Evolutionary conservation across 1,139 yeast species (phyloP).

Genomic region (Kodamaea suecica): DNA sequence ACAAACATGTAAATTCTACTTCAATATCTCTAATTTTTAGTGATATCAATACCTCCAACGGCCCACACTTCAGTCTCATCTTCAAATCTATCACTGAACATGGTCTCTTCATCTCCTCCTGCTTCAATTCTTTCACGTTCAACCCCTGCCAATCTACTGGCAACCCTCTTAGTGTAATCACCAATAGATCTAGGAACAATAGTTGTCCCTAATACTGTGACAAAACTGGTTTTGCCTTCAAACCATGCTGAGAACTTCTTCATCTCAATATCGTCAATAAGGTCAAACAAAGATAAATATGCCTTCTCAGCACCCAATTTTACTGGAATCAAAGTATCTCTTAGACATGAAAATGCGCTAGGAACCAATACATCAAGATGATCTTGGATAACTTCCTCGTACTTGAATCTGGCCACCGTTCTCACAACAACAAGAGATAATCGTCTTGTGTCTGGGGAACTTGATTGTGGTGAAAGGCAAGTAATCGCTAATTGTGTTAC

Average conservation of each 20-base stretch:
- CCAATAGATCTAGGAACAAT: slow-evolving; percentile 72
- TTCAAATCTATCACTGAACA: slow-evolving; percentile 81
- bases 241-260: slow-evolving; percentile 62
- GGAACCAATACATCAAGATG: slow-evolving; percentile 62
- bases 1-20: too few relatives aligned
- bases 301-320: slow-evolving; percentile 95
- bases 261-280: slow-evolving; percentile 70
- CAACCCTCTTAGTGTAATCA: slow-evolving; percentile 89
- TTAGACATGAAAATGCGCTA: slow-evolving; percentile 73
- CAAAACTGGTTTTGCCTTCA: slow-evolving; percentile 22
- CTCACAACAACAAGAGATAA: slow-evolving; percentile 72
- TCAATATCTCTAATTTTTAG: background rate
- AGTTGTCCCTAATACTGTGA: slow-evolving; percentile 45
- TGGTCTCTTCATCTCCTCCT: slow-evolving; percentile 87
- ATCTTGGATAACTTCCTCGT: slow-evolving; percentile 46
- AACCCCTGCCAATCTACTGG: slow-evolving; percentile 72
- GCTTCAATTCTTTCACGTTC: slow-evolving; percentile 85
- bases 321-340: slow-evolving; percentile 85
- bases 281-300: slow-evolving; percentile 64
- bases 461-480: slow-evolving; percentile 53
- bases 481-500: slow-evolving; percentile 49
- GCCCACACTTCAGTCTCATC: slow-evolving; percentile 89
- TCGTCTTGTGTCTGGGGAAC: slow-evolving; percentile 78
- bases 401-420: slow-evolving; percentile 66
- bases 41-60: slow-evolving; percentile 61